Evolutionary conservation across 345 rosid species (phyloP).

Genomic region (Turritis glabra): DNA sequence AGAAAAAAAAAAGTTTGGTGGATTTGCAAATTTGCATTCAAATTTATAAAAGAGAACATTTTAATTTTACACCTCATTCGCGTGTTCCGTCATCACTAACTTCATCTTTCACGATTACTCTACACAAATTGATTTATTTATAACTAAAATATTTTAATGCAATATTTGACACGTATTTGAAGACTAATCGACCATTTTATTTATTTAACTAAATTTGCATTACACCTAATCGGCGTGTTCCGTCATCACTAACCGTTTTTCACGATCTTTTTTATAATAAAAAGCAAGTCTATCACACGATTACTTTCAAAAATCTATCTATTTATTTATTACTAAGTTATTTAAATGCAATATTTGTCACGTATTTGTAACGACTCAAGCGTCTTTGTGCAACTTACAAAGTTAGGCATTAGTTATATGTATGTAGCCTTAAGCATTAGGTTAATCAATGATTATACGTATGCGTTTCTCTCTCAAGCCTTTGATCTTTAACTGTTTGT

Average conservation of each 20-base stretch:
- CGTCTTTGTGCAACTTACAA: no score
- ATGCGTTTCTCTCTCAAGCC: no score
- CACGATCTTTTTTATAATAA: no score
- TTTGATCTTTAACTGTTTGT: no score
- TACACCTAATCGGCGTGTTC: background rate
- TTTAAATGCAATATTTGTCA: no score
- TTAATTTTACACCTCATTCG: background rate
- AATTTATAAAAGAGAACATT: background rate
- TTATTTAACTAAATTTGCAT: background rate
- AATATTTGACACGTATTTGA: background rate
- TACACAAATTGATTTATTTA: background rate
- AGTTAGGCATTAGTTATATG: no score
- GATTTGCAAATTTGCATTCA: conserved; percentile 2
- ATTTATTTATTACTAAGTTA: no score
- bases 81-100: background rate
- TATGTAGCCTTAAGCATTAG: no score
- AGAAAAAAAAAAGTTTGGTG: background rate
- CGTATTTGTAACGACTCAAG: no score
- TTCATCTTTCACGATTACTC: background rate
- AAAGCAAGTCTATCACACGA: no score
- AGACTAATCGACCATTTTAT: background rate
- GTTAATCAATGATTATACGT: no score
- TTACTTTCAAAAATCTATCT: no score
- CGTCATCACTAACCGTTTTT: background rate
- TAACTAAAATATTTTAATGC: background rate